Evolutionary conservation across 108 stramenopile species (phyloP), one percentile per base, ranked within the genome.

Genomic region (Chaetoceros muelleri): DNA sequence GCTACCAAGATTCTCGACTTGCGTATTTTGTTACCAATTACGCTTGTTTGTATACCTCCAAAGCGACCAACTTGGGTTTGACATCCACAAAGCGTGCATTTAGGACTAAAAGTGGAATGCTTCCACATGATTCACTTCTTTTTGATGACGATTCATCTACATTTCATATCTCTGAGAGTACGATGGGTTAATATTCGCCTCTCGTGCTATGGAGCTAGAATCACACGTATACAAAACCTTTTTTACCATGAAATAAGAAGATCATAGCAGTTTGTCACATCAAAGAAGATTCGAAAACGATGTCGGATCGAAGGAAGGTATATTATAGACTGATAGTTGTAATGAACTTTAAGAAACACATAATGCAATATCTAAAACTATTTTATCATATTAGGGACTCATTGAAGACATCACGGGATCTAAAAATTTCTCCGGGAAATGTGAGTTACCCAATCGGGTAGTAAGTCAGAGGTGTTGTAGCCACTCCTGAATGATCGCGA

Each of bases 1-100:
- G 96, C 21, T 92, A 95, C 67, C 94, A 97, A 77, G 92, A 91
- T 65, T 93, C 91, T 40, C 73, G 95, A 0, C 95, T 97, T 66
- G 90, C 93, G 2, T 92, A 86, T 53, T 90, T 90, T 69, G 90
- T 95, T 24, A 74, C 82, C 54, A 92, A 90, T 72, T 97, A 97
- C 61, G 90, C 96, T 13, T 97, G 96, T 56, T 58, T 95, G 3
- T 97, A 97, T 73, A 97, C 93, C 17, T 75, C 80, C 31, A 80
- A 77, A 58, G 96, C 96, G 1, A 83, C 87, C 34, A 97, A 97
- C 61, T 71, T 97, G 31, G 82, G 86, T 26, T 58, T 77, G 57
- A 63, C 73, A n/a, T 80, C 82, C 5, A 70, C 60, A 28, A 24
- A 66, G 24, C 66, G 75, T 47, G 64, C 81, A 10, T 88, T 82